These are phyloP conservation scores for Paralagenidium karlingii DNA, from an alignment of 352 stramenopile species.

Conservation along the genomic window DNA sequence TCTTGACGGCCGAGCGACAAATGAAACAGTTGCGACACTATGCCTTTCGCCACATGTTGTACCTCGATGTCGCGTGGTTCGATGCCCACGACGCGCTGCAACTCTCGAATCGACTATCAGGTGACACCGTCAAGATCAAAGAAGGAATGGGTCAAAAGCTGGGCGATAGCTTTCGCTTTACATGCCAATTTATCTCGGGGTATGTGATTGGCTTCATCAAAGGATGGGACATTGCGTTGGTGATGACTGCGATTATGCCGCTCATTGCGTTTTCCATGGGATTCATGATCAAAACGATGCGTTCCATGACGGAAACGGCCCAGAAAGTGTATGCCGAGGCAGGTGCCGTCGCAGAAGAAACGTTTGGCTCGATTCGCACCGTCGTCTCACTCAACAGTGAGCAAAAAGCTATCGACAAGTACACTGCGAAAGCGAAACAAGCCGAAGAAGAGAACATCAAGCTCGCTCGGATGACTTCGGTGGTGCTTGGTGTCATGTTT, in stretches of 20 bases:
- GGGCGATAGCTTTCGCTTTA: slow-evolving; percentile 8
- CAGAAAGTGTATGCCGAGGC: slow-evolving; percentile 12
- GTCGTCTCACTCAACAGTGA: slow-evolving; percentile 13
- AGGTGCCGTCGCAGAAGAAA: slow-evolving; percentile 12
- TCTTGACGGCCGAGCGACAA: slow-evolving; percentile 13
- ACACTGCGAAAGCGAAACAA: slow-evolving; percentile 4
- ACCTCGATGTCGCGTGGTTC: slow-evolving; percentile 12
- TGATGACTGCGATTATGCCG: slow-evolving; percentile 11
- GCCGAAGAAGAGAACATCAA: slow-evolving; percentile 10
- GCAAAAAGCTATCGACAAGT: slow-evolving; percentile 8
- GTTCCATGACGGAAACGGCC: slow-evolving; percentile 2
- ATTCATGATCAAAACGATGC: slow-evolving; percentile 16
- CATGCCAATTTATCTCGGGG: slow-evolving; percentile 6
- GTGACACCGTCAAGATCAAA: slow-evolving; percentile 28
- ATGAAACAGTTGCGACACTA: slow-evolving; percentile 13
- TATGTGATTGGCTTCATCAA: slow-evolving; percentile 10
- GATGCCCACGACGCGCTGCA: slow-evolving; percentile 4
- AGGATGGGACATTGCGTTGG: slow-evolving; percentile 11
- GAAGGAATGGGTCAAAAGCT: slow-evolving; percentile 24
- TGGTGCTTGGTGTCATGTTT: slow-evolving; percentile 10
- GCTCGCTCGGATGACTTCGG: slow-evolving; percentile 1
- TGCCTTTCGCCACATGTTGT: slow-evolving; percentile 10
- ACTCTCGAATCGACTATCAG: slow-evolving; percentile 14
- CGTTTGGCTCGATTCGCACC: slow-evolving; percentile 7
- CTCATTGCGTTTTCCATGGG: slow-evolving; percentile 11